phyloP scores from a whole-genome alignment of 331 rosid genomes.

The Acacia concinna region DNA sequence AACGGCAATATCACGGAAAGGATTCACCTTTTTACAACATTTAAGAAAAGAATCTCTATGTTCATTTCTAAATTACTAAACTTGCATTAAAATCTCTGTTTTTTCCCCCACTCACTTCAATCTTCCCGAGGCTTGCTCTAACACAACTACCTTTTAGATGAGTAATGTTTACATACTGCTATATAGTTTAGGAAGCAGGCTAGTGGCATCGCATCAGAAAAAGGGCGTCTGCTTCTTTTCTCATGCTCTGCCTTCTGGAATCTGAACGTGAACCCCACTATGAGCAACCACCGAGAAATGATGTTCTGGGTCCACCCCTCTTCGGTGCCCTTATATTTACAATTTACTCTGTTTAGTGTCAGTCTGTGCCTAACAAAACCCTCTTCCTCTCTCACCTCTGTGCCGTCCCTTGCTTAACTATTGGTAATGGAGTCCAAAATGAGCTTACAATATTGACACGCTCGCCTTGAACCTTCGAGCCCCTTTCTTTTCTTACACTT shows the following conservation, averaged over 20 bases:
- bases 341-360: background rate
- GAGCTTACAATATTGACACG: constrained; percentile 14
- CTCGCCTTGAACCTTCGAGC: constrained; percentile 26
- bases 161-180: background rate
- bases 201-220: constrained; percentile 6
- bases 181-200: background rate
- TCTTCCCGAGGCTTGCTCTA: background rate
- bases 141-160: background rate
- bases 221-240: background rate
- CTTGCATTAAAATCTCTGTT: background rate
- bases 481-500: constrained; percentile 4
- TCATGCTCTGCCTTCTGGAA: constrained; percentile 19
- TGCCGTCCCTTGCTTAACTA: background rate
- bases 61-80: background rate
- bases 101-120: background rate
- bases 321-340: too few species aligned
- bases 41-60: constrained; percentile 48
- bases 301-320: constrained; percentile 24
- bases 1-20: constrained; percentile 37
- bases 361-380: constrained; percentile 20
- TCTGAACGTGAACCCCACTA: constrained; percentile 41
- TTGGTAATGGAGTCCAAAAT: constrained; percentile 29
- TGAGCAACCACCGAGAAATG: constrained; percentile 16
- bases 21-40: constrained; percentile 37
- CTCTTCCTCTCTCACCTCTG: constrained; percentile 16